A percentile compares a stretch with the other conserved stretches of the same genome.
phyloP scores from a whole-genome alignment of 305 asterid species.

The Andrographis paniculata region DNA sequence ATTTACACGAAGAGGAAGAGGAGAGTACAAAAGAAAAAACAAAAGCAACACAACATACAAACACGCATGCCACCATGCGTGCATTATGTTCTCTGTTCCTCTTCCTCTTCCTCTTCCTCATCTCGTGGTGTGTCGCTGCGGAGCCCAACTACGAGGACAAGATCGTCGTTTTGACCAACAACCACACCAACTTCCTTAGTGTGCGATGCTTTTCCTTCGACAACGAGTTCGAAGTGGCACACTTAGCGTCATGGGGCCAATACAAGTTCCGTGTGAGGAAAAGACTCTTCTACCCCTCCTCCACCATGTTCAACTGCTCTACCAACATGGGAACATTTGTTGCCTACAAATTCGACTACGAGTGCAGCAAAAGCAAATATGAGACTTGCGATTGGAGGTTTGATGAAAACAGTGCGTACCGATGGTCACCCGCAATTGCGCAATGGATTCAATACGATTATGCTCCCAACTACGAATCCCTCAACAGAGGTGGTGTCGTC shows the following conservation, averaged over 20 bases:
- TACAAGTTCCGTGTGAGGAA: slow-evolving; percentile 29
- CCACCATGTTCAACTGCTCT: slow-evolving; percentile 74
- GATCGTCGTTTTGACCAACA: slow-evolving; percentile 38
- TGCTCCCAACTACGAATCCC: slow-evolving; percentile 70
- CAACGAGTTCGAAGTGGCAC: slow-evolving; percentile 20
- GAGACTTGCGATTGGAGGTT: slow-evolving; percentile 47
- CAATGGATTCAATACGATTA: slow-evolving; percentile 25
- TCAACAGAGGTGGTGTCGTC: slow-evolving; percentile 56
- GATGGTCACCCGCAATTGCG: slow-evolving; percentile 20
- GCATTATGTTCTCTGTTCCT: neutral
- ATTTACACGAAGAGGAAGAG: too few relatives aligned
- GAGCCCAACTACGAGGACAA: neutral
- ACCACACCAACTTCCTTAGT: slow-evolving; percentile 54
- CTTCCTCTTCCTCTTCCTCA: slow-evolving; percentile 11
- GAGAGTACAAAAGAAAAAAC: too few relatives aligned
- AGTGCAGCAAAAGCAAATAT: slow-evolving; percentile 19
- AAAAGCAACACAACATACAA: neutral
- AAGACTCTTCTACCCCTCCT: slow-evolving; percentile 28
- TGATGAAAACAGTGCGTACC: slow-evolving; percentile 36
- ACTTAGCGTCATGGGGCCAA: slow-evolving; percentile 30
- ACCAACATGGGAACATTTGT: slow-evolving; percentile 71
- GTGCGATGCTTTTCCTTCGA: slow-evolving; percentile 61
- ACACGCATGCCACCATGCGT: neutral
- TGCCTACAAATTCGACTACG: slow-evolving; percentile 38
- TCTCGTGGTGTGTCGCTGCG: slow-evolving; percentile 12